Base-by-base conservation (phyloP, 2,329 filamentous ascomycete species). In the Aureobasidium sp. region DNA sequence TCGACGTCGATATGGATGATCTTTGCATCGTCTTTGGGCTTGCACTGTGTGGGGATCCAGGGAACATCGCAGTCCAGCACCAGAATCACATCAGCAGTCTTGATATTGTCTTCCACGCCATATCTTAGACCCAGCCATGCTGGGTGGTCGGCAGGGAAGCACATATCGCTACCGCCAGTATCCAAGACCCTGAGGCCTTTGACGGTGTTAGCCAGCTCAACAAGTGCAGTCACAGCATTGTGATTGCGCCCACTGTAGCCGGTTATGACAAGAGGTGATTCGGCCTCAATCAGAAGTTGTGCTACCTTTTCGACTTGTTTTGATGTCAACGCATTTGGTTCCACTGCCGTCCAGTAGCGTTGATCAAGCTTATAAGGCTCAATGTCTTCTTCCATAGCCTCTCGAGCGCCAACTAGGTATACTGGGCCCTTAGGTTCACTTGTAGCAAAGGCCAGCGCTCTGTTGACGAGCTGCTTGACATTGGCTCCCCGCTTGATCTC, bases 31-130 rank as follows among this genome's bases (percentile, higher is more conserved):
- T 71, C 66, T 3, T 71, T 74, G 0, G 83, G 83, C 40, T 76
- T 75, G 69, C 79, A 83, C 56, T 82, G 81, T 0, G 88, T 93
- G n/a, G 85, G 83, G 53, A 96, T 90, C 89, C 90, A 96, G 0
- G 90, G 90, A 0, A 95, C 89, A 64, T 96, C 90, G 58, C 89
- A 94, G 68, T 96, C 86, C 21, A 95, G 65, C 2, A 95, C 84
- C 1, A 96, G 60, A 55, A 96, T 94, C 10, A 89, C 80, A 66
- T 96, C 91, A 0, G 90, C 88, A 0, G 81, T 81, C 55, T 76
- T 79, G 64, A 95, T 87, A 37, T 77, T 75, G 2, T 87, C 81
- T 48, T 95, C 86, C 2, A 79, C 76, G 3, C 88, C 88, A 61
- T 84, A 94, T 38, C 83, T 78, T 48, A 93, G 67, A 2, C 90